Base-by-base conservation (phyloP, 2,329 filamentous ascomycete species). In the Eurotiales sp. region DNA sequence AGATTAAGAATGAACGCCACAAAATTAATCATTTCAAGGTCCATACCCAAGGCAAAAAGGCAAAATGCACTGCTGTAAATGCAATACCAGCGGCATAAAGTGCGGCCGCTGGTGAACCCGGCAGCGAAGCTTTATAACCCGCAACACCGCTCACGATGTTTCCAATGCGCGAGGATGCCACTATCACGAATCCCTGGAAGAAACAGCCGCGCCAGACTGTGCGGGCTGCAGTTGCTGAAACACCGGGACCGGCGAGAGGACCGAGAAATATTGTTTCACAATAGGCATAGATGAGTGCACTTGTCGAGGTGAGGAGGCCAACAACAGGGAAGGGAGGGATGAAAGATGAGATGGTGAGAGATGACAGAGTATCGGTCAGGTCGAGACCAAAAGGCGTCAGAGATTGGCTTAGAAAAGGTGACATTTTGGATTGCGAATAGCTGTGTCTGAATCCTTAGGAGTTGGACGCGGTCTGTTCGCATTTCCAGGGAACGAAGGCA, bases 281-380 rank as follows among this genome's bases (percentile, higher is more conserved):
- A 25, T 49, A 49, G 46, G 46, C 36, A 19, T 29, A 25, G n/a
- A 36, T 19, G 37, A 49, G 46, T 17, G 46, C 29, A 14, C 23
- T 42, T 15, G 46, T 49, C 14, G 46, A 49, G 46, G 46, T 49
- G 46, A 49, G 41, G 37, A 49, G 37, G 25, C 36, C 36, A 25
- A 49, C 12, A 25, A 49, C 25, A 2, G 46, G 46, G 37, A 49
- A 37, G 19, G 46, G 36, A 15, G 46, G 46, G 25, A 49, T 10
- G 25, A 42, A 41, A 14, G 46, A 41, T 23, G 46, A 41, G 37
- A 42, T 40, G 3, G 46, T 40, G 19, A 48, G 46, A 15, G 46
- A 25, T 27, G 46, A 46, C 17, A 46, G 29, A 32, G 43, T 10
- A 6, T 46, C 12, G 29, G 29, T 12, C 4, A 32, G 10, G 10